Conservation (phyloP, 192 early-diverging fungal species). For the Podila clonocystis region DNA sequence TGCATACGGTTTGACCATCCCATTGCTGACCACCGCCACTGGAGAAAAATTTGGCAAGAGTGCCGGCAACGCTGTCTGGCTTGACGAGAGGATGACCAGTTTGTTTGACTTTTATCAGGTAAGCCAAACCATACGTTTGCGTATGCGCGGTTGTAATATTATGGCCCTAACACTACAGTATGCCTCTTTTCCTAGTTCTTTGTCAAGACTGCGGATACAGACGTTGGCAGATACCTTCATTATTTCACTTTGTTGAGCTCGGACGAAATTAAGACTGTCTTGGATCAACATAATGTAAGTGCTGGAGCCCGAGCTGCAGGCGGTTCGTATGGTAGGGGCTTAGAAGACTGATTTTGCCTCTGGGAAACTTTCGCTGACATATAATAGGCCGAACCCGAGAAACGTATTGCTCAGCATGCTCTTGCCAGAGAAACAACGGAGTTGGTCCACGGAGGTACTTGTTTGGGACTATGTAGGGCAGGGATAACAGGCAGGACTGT, state of each 20-base stretch:
- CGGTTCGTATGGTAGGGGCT: background rate
- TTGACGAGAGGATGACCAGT: slow-evolving; percentile 82
- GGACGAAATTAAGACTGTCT: slow-evolving; percentile 65
- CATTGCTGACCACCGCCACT: slow-evolving; percentile 83
- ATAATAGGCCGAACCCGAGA: slow-evolving; percentile 64
- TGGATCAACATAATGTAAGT: slow-evolving; percentile 74
- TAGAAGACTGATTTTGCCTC: background rate
- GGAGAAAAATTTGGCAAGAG: slow-evolving; percentile 99
- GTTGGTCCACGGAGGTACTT: slow-evolving; percentile 89
- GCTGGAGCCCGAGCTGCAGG: background rate
- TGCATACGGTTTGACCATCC: slow-evolving; percentile 89
- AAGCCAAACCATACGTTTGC: background rate
- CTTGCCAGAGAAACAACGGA: slow-evolving; percentile 90
- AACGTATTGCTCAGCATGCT: slow-evolving; percentile 75
- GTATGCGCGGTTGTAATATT: background rate
- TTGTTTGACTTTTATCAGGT: slow-evolving; percentile 95
- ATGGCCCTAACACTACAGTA: background rate
- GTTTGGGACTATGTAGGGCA: no score
- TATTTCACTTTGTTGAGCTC: slow-evolving; percentile 85
- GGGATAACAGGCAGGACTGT: no score
- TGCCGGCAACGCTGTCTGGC: slow-evolving; percentile 96
- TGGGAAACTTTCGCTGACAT: background rate
- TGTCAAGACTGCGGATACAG: slow-evolving; percentile 82
- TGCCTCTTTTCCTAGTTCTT: slow-evolving; percentile 70
- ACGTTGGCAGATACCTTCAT: slow-evolving; percentile 77